These are phyloP conservation scores for Xylaria polymorpha DNA, from an alignment of 2,329 filamentous ascomycete genomes.

Conservation along the genomic window DNA sequence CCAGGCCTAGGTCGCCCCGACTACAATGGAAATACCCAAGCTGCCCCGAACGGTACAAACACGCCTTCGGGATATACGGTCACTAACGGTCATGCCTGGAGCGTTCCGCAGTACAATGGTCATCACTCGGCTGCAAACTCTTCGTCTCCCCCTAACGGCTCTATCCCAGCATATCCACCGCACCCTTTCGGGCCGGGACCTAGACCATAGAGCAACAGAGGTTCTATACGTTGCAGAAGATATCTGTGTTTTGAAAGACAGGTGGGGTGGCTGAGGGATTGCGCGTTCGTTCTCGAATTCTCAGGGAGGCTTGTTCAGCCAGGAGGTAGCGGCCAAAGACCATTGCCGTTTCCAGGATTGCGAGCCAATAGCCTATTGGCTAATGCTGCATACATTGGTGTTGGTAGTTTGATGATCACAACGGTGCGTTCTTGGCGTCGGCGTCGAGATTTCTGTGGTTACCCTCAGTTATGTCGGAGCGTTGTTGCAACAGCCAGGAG, in stretches of 20 bases:
- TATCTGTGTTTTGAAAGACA: slow-evolving; percentile 16
- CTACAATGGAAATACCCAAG: slow-evolving; percentile 41
- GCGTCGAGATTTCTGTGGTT: slow-evolving; percentile 49
- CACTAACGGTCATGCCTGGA: slow-evolving; percentile 45
- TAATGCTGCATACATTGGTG: slow-evolving; percentile 48
- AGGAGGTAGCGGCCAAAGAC: slow-evolving; percentile 26
- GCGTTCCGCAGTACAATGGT: slow-evolving; percentile 41
- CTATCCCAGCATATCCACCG: slow-evolving; percentile 40
- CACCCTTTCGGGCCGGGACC: slow-evolving; percentile 46
- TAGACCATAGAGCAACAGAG: slow-evolving; percentile 28
- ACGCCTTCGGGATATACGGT: slow-evolving; percentile 43
- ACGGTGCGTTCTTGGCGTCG: slow-evolving; percentile 48
- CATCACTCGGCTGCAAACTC: slow-evolving; percentile 43
- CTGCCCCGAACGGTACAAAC: slow-evolving; percentile 40
- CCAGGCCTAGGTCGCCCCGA: slow-evolving; percentile 67
- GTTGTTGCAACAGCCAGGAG: slow-evolving; percentile 46
- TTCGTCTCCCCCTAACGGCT: slow-evolving; percentile 42
- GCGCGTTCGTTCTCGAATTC: slow-evolving; percentile 13
- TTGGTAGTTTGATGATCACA: slow-evolving; percentile 46
- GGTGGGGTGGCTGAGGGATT: background rate
- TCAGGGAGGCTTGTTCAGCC: slow-evolving; percentile 13
- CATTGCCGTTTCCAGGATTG: slow-evolving; percentile 39
- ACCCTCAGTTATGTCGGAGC: slow-evolving; percentile 41
- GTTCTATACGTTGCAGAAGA: slow-evolving; percentile 4
- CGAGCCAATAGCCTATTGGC: slow-evolving; percentile 42